Evolutionary conservation across 306 rosid genomes (phyloP).

Genomic region (Quercus wislizeni): DNA sequence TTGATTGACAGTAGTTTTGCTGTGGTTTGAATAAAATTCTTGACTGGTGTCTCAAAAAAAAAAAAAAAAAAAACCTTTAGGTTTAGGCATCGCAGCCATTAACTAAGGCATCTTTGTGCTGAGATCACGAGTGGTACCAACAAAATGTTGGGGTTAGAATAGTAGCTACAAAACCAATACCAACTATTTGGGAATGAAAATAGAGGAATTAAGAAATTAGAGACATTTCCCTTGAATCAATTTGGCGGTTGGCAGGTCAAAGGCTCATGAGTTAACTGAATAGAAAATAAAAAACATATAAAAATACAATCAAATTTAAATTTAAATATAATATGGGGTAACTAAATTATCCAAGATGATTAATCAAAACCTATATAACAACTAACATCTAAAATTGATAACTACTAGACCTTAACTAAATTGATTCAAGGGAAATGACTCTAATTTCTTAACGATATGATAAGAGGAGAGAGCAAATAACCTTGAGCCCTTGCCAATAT

Average conservation of each 20-base stretch:
- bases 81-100: too few relatives aligned
- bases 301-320: background rate
- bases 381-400: background rate
- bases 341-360: background rate
- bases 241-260: background rate
- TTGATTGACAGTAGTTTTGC: too few relatives aligned
- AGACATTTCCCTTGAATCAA: background rate
- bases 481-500: background rate
- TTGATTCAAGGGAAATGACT: too few relatives aligned
- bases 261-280: background rate
- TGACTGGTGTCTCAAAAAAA: too few relatives aligned
- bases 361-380: background rate
- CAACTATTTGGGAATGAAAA: background rate
- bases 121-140: background rate
- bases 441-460: too few relatives aligned
- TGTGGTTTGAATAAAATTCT: too few relatives aligned
- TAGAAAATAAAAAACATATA: background rate
- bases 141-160: background rate
- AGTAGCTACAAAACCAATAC: background rate
- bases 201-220: background rate
- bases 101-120: background rate
- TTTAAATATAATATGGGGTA: background rate
- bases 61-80: too few relatives aligned
- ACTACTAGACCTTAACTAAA: background rate
- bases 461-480: too few relatives aligned